Evolutionary conservation across 495 filamentous ascomycete genomes (phyloP), one percentile per base, ranked within the genome.

Genomic region (Podospora didyma): DNA sequence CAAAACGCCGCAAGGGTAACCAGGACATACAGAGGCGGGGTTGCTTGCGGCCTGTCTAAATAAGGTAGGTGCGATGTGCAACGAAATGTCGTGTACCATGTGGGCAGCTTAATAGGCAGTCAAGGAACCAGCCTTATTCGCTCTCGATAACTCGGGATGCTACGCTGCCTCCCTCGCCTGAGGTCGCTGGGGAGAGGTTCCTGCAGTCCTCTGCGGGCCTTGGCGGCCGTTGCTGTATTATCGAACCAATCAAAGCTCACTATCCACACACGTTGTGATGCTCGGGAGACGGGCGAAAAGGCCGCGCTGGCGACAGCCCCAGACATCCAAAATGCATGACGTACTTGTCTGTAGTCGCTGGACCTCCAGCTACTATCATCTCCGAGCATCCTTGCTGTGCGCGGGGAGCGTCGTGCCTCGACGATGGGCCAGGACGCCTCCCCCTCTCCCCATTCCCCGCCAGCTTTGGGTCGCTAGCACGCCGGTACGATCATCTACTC

Each of bases 61-160:
- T 31, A 3, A 3, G 26, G 26, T 31, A 31, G 26, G 26, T 31
- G 26, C 26, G 9, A 31, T 31, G 26, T 31, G 9, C 26, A 9
- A 4, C 7, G 58, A 42, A 51, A 49, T 69, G 24, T 65, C 61
- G 61, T 44, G 73, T 37, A 17, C 39, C 39, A 42, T 42, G 39
- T 42, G 39, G 39, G 39, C n/a, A 42, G 39, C 12, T 14, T 42
- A 9, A 2, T 42, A 42, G 39, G 39, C 39, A 42, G n/a, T 42
- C 26, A 31, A 31, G 39, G 39, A 10, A 42, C n/a, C 26, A 31
- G 26, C 26, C 26, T 31, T 31, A 31, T n/a, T n/a, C n/a, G n/a
- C n/a, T n/a, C n/a, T n/a, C n/a, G n/a, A n/a, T 31, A 31, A 31
- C 9, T 31, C 9, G 26, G 26, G 26, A 31, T 31, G 26, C 26